A percentile compares a stretch with the other conserved stretches of the same genome.
These are phyloP conservation scores for Tephrocybe sp. DNA, from an alignment of 768 basidiomycete species.

Conservation along the genomic window DNA sequence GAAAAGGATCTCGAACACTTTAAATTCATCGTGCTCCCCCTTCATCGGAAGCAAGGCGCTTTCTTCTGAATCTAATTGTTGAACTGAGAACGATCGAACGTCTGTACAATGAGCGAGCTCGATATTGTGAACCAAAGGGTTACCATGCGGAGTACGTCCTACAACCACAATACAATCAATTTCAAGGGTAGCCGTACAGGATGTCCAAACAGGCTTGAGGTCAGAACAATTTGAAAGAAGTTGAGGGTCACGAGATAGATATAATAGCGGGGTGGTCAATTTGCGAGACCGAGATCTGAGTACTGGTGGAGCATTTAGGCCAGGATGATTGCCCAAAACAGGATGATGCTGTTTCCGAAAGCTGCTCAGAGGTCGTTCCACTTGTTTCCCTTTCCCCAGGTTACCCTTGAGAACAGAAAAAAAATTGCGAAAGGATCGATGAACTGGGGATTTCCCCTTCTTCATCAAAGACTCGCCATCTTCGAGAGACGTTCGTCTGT, in stretches of 20 bases:
- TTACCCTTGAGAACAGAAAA: constrained; percentile 56
- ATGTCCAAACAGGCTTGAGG: constrained; percentile 45
- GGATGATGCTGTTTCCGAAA: constrained; percentile 19
- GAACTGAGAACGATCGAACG: constrained; percentile 54
- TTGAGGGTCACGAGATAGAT: constrained; percentile 38
- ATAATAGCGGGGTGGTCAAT: constrained; percentile 42
- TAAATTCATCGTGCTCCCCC: constrained; percentile 39
- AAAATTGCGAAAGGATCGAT: constrained; percentile 64
- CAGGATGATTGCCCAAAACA: background rate
- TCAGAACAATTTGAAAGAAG: constrained; percentile 21
- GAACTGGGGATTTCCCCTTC: constrained; percentile 57
- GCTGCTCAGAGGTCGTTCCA: constrained; percentile 13
- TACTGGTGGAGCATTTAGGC: constrained; percentile 10
- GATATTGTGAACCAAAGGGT: constrained; percentile 39
- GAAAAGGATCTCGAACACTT: constrained; percentile 67
- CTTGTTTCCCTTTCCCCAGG: constrained; percentile 22
- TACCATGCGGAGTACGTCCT: constrained; percentile 41
- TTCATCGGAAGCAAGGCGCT: constrained; percentile 36
- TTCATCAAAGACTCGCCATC: constrained; percentile 20
- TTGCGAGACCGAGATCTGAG: constrained; percentile 13
- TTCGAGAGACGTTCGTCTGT: constrained; percentile 9
- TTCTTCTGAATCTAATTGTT: constrained; percentile 46
- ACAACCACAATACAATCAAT: constrained; percentile 42
- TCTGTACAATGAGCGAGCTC: constrained; percentile 55
- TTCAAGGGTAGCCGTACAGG: constrained; percentile 39